These are phyloP conservation scores for Fusarium sp. DNA, from an alignment of 2,329 filamentous ascomycete genomes.

Conservation along the genomic window DNA sequence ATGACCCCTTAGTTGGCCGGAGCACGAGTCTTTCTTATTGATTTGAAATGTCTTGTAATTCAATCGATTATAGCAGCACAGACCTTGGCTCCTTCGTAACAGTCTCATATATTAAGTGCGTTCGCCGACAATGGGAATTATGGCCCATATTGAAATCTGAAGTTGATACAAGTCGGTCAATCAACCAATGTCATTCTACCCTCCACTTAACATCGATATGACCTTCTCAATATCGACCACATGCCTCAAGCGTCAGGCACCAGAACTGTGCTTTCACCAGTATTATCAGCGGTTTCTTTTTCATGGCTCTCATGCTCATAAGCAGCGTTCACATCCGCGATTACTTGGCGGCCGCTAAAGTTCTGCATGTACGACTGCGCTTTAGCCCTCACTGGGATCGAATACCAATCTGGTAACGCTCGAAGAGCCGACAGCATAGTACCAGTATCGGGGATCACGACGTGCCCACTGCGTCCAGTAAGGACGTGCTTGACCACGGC, in stretches of 20 bases:
- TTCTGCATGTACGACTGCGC: conserved; percentile 60
- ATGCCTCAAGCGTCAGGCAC: conserved; percentile 50
- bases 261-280: conserved; percentile 57
- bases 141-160: conserved; percentile 4
- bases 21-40: conserved; percentile 6
- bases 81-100: background rate
- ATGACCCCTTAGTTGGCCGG: background rate
- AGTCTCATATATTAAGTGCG: background rate
- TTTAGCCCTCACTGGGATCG: conserved; percentile 65
- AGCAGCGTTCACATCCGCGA: conserved; percentile 60
- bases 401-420: conserved; percentile 74
- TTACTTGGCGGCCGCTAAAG: conserved; percentile 64
- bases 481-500: conserved; percentile 66
- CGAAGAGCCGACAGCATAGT: conserved; percentile 61
- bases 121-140: conserved; percentile 13
- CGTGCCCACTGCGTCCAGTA: conserved; percentile 63
- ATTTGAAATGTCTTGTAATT: conserved; percentile 18
- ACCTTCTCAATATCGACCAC: too few species aligned
- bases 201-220: too few species aligned
- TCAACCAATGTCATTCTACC: conserved; percentile 1
- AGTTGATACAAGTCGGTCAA: conserved; percentile 7
- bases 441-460: conserved; percentile 63
- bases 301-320: conserved; percentile 49
- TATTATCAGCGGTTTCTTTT: conserved; percentile 43
- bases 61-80: conserved; percentile 29